Conservation (phyloP, 441 rosid species). For the Pelargonium fulgidum region DNA sequence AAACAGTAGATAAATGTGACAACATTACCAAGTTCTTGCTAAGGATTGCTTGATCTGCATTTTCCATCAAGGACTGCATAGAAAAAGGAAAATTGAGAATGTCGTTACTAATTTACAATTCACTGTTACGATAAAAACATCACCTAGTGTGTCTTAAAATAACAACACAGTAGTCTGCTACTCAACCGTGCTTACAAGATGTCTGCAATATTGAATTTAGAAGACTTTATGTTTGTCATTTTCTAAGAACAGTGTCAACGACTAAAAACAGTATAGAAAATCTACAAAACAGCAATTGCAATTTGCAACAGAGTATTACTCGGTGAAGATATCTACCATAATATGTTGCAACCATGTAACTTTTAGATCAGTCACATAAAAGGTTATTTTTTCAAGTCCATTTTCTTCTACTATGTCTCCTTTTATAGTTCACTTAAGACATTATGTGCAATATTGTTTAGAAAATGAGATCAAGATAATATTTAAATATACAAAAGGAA, state of each 20-base stretch:
- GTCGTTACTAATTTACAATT: conserved; percentile 1
- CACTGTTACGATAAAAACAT: neutral
- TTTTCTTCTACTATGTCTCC: neutral
- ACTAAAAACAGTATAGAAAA: neutral
- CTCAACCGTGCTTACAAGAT: no score
- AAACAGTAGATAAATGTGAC: neutral
- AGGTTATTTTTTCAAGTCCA: neutral
- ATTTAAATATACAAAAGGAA: neutral
- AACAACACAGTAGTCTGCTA: neutral
- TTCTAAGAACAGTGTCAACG: neutral
- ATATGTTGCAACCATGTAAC: neutral
- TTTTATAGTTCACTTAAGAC: neutral
- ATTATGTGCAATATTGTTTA: neutral
- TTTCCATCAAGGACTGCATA: conserved; percentile 43
- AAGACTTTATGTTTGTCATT: neutral
- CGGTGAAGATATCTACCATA: neutral
- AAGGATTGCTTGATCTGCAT: conserved; percentile 60
- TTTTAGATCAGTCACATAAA: neutral
- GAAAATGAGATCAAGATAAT: neutral
- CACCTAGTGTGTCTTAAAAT: neutral
- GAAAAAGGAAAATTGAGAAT: conserved; percentile 18
- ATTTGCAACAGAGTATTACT: neutral
- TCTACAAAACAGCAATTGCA: neutral
- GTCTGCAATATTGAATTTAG: no score
- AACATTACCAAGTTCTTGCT: conserved; percentile 71